These are phyloP conservation scores for Entomortierella chlamydospora DNA, from an alignment of 192 early-diverging fungal species.

Conservation along the genomic window DNA sequence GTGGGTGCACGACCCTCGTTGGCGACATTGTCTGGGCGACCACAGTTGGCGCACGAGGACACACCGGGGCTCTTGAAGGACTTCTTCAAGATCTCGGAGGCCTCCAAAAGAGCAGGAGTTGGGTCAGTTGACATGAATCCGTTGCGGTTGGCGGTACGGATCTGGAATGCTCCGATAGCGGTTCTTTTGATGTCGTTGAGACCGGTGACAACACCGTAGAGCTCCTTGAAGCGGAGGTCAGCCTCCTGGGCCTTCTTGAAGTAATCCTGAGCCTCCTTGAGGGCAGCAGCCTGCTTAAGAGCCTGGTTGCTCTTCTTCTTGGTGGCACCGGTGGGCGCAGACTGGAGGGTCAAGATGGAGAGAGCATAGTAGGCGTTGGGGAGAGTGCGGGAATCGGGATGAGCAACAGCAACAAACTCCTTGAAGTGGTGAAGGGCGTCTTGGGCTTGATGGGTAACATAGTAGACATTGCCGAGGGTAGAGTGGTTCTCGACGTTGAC, in stretches of 20 bases:
- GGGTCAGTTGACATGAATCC: constrained; percentile 34
- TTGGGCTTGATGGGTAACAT: constrained; percentile 53
- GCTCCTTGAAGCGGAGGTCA: constrained; percentile 62
- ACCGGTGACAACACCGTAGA: constrained; percentile 62
- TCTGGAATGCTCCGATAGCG: constrained; percentile 55
- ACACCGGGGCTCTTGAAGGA: constrained; percentile 57
- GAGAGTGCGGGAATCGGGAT: constrained; percentile 65
- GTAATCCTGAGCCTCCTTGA: constrained; percentile 58
- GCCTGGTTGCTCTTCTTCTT: constrained; percentile 60
- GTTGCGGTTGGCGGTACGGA: constrained; percentile 38
- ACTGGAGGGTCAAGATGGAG: constrained; percentile 54
- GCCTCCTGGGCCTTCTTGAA: constrained; percentile 65
- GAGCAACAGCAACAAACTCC: constrained; percentile 58
- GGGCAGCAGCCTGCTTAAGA: constrained; percentile 44
- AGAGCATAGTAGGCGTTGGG: constrained; percentile 65
- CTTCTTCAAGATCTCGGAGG: constrained; percentile 46
- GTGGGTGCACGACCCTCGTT: constrained; percentile 45
- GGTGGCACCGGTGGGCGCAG: constrained; percentile 33
- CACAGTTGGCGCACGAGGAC: constrained; percentile 61
- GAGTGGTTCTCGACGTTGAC: constrained; percentile 53
- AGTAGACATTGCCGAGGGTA: constrained; percentile 48
- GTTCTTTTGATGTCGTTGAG: constrained; percentile 65
- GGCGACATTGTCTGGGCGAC: constrained; percentile 52
- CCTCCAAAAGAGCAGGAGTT: constrained; percentile 52
- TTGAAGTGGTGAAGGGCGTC: constrained; percentile 65